Evolutionary conservation across 768 basidiomycete species (phyloP).

Genomic region (Mycena amicta): DNA sequence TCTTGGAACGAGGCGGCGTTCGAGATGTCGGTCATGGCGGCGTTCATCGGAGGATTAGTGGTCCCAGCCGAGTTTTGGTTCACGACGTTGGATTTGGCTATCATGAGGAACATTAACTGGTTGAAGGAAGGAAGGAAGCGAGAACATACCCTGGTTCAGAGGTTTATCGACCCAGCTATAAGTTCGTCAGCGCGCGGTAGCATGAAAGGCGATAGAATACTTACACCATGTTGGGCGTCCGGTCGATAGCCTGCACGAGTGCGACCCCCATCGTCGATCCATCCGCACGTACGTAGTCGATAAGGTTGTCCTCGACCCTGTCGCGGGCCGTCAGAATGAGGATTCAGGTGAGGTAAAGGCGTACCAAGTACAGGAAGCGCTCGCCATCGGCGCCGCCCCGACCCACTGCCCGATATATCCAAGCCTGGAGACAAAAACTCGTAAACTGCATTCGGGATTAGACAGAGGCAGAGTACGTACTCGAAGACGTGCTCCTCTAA

Average conservation of each 20-base stretch:
- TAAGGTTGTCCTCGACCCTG: background rate
- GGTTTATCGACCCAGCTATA: constrained; percentile 6
- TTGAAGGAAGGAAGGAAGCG: background rate
- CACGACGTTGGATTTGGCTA: constrained; percentile 14
- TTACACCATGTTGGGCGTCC: constrained; percentile 6
- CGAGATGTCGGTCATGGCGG: background rate
- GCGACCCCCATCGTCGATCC: background rate
- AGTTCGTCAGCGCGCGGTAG: background rate
- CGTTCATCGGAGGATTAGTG: background rate
- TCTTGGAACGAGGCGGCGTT: background rate
- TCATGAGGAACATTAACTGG: background rate
- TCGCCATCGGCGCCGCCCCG: background rate
- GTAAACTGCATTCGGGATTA: background rate
- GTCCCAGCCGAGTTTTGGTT: background rate
- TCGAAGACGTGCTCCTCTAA: constrained; percentile 14
- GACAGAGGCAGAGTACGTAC: background rate
- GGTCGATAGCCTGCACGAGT: constrained; percentile 1
- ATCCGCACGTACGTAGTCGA: constrained; percentile 4
- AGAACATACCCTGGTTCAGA: constrained; percentile 5
- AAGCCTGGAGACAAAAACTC: background rate
- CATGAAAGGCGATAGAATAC: background rate
- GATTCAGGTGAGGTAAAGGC: background rate
- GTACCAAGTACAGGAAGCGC: background rate
- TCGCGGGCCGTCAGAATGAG: background rate
- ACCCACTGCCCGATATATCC: constrained; percentile 6